phyloP scores from a whole-genome alignment of 2,329 filamentous ascomycete genomes.

The Trematosphaeria pertusa region DNA sequence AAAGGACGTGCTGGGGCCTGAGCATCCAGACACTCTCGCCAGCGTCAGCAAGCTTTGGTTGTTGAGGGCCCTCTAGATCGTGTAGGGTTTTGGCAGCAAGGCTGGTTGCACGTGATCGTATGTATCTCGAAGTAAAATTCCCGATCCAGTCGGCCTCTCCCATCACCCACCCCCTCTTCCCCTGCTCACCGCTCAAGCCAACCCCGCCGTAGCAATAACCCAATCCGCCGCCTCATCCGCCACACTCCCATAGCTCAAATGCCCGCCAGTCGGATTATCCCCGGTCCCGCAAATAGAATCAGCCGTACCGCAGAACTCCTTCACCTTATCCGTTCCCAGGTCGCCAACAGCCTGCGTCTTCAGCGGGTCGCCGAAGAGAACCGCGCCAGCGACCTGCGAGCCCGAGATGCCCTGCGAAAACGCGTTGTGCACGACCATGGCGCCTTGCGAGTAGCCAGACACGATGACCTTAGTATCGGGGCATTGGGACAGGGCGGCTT shows the following conservation, averaged over 20 bases:
- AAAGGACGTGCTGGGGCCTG: not conserved
- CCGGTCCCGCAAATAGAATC: conserved; percentile 35
- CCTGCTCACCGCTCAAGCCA: conserved; percentile 22
- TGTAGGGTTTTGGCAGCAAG: too few species aligned
- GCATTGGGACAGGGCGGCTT: conserved; percentile 35
- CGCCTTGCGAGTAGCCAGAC: conserved; percentile 43
- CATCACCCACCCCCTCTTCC: too few species aligned
- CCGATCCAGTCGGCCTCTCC: too few species aligned
- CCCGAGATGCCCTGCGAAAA: conserved; percentile 32
- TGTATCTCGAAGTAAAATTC: too few species aligned
- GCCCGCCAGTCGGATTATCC: conserved; percentile 32
- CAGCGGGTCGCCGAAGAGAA: conserved; percentile 41
- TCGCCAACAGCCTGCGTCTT: conserved; percentile 32
- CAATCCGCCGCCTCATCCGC: conserved; percentile 36
- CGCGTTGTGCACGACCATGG: conserved; percentile 42
- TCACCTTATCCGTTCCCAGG: conserved; percentile 25
- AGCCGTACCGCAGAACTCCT: conserved; percentile 37
- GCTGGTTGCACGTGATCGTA: too few species aligned
- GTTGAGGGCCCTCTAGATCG: too few species aligned
- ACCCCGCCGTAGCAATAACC: conserved; percentile 32
- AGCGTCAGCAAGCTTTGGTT: too few species aligned
- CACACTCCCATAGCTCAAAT: conserved; percentile 37
- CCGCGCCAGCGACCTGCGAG: conserved; percentile 30
- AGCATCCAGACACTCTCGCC: too few species aligned
- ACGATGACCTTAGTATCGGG: conserved; percentile 41